Base-by-base conservation (phyloP, 306 rosid species). In the Canavalia ensiformis region DNA sequence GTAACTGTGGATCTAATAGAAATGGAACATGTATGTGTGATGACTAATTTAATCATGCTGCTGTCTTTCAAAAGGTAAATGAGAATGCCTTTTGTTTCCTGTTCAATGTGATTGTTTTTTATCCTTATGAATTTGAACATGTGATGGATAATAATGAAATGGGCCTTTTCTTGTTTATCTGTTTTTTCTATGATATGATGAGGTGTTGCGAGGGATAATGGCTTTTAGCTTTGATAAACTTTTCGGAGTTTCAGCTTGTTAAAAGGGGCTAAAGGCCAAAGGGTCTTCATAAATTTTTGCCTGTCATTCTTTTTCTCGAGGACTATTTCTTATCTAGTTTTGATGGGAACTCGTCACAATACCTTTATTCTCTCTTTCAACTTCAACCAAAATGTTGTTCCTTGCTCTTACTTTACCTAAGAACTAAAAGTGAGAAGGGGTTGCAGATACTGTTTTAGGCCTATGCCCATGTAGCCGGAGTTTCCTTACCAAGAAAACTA, bases 1-100 rank as follows among this genome's bases (percentile, higher is more conserved):
- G 90, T 82, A 88, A 86, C 90, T 86, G 79, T 88, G 89, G 81
- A 87, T 91, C 90, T 84, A 79, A 88, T 92, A 88, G 84, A 68
- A 80, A 81, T 50, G 55, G 25, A 77, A 54, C 68, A 79, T 84
- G 82, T 51, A 84, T 77, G 28, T 51, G 81, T 34, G 64, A 76
- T 34, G 64, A 76, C 77, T 45, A 46, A 33, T 74, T 44, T 81
- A 54, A 55, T 65, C 80, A 31, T 76, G 65, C 18, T 57, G 18
- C 41, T 42, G 49, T 63, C 63, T 50, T 70, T 68, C 12, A 13
- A 45, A 67, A 55, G 74, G 74, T 59, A 33, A 50, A 81, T 57
- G 72, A 75, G 50, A 41, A 78, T 70, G 52, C 42, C 42, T 74
- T 80, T 57, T 49, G 59, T 41, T 34, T 18, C 65, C 30, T 49